These are phyloP conservation scores for Pezizomycotina sp. DNA, from an alignment of 2,329 filamentous ascomycete genomes.

Conservation along the genomic window DNA sequence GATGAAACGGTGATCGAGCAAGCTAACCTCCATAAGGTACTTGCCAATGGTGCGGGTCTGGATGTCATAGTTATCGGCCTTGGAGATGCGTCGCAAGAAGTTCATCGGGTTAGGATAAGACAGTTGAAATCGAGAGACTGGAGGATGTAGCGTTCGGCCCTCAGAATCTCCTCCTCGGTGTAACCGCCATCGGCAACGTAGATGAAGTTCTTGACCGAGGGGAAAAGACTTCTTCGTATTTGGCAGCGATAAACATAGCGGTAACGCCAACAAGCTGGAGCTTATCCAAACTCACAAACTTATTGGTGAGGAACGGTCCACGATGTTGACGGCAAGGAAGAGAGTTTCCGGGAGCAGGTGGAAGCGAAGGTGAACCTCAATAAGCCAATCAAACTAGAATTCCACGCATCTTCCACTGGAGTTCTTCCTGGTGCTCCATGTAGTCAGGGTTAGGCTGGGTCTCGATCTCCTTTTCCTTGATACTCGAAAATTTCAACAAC, in stretches of 20 bases:
- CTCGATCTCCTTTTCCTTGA: constrained; percentile 59
- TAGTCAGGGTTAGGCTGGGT: constrained; percentile 82
- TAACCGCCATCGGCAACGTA: constrained; percentile 96
- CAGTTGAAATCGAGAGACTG: constrained; percentile 84
- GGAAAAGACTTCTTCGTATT: constrained; percentile 95
- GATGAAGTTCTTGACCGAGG: constrained; percentile 91
- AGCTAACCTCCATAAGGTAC: constrained; percentile 92
- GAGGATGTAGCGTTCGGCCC: constrained; percentile 90
- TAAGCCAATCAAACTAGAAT: constrained; percentile 96
- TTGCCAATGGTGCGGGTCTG: constrained; percentile 93
- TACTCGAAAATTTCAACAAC: constrained; percentile 96
- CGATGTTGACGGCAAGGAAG: constrained; percentile 94
- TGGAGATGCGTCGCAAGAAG: constrained; percentile 94
- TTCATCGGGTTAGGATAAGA: constrained; percentile 99
- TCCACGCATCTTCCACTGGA: constrained; percentile 97
- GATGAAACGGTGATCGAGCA: constrained; percentile 90
- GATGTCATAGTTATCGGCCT: constrained; percentile 98
- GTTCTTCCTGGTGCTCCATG: constrained; percentile 83
- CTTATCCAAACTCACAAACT: constrained; percentile 89
- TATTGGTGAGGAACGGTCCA: constrained; percentile 93
- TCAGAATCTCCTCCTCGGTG: constrained; percentile 83
- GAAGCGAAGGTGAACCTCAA: constrained; percentile 95
- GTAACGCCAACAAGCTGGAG: constrained; percentile 94
- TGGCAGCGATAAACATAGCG: constrained; percentile 98
- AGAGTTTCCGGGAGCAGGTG: constrained; percentile 88